These are phyloP conservation scores for Solanum virginianum DNA, from an alignment of 257 asterid genomes.

Conservation along the genomic window DNA sequence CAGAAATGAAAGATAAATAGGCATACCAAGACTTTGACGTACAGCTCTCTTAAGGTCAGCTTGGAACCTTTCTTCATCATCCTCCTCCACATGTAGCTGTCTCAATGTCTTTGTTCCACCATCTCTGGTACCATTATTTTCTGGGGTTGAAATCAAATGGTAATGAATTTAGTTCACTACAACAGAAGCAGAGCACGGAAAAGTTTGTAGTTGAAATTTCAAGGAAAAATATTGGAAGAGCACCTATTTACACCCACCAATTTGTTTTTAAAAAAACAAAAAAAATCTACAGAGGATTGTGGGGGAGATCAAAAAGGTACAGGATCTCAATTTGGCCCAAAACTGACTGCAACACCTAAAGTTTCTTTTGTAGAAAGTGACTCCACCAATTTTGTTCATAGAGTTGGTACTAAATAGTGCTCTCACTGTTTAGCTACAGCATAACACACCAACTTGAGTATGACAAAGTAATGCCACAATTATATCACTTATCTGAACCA, in stretches of 20 bases:
- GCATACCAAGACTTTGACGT: constrained; percentile 79
- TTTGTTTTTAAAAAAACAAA: background rate
- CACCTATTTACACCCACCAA: background rate
- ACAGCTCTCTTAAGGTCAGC: constrained; percentile 89
- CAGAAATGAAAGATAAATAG: background rate
- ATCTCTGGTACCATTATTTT: constrained; percentile 22
- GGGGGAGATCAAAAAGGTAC: background rate
- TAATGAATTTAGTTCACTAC: background rate
- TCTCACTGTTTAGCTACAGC: background rate
- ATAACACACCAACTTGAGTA: background rate
- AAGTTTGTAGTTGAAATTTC: background rate
- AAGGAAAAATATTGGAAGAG: background rate
- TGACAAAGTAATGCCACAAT: background rate
- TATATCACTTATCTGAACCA: background rate
- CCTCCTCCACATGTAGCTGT: constrained; percentile 74
- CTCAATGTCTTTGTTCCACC: constrained; percentile 52
- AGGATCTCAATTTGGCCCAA: background rate
- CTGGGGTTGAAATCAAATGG: constrained; percentile 3
- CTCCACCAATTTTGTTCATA: background rate
- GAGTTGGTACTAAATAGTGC: background rate
- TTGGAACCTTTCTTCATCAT: constrained; percentile 91
- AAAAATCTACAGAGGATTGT: background rate
- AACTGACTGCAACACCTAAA: background rate
- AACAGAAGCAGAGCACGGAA: background rate
- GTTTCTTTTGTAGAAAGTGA: background rate